phyloP scores from a whole-genome alignment of 768 basidiomycete species.

The Daedaleopsis nitida region DNA sequence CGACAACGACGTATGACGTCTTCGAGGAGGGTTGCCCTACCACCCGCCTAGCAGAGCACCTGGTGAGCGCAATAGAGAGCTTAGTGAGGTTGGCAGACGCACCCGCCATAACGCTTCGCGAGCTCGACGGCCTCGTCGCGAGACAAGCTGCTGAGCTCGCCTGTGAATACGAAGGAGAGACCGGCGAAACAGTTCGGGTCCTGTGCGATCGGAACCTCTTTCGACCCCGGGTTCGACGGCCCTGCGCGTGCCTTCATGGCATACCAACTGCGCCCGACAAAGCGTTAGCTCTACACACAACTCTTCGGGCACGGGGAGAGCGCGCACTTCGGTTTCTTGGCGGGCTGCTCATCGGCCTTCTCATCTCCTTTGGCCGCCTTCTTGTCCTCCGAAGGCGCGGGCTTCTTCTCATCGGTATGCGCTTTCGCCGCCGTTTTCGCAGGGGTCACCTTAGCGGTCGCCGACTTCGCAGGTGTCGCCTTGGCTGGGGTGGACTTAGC shows the following conservation, averaged over 20 bases:
- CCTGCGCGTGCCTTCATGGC: conserved; percentile 61
- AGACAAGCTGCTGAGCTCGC: conserved; percentile 84
- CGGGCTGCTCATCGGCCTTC: conserved; percentile 17
- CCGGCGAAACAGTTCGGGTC: conserved; percentile 85
- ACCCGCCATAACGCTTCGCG: conserved; percentile 94
- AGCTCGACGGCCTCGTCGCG: conserved; percentile 86
- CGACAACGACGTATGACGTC: conserved; percentile 88
- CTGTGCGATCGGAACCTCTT: conserved; percentile 64
- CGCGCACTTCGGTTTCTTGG: conserved; percentile 21
- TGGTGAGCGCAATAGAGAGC: conserved; percentile 6
- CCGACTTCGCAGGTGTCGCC: conserved; percentile 1
- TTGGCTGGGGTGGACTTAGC: conserved; percentile 9
- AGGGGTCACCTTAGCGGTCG: conserved; percentile 1
- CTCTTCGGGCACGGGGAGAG: conserved; percentile 10
- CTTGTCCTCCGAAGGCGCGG: conserved; percentile 4
- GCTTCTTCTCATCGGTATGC: conserved; percentile 9
- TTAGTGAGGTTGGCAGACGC: conserved; percentile 29
- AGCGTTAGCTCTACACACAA: not conserved
- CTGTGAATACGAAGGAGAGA: conserved; percentile 93
- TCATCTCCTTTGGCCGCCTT: conserved; percentile 1
- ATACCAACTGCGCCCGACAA: conserved; percentile 43
- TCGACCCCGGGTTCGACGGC: conserved; percentile 58
- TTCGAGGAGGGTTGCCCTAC: conserved; percentile 86
- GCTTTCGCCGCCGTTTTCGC: conserved; percentile 13
- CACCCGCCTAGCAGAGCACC: conserved; percentile 63